Percentiles rank a stretch among this genome's conserved stretches.
Conservation (phyloP, 2,329 filamentous ascomycete genomes). For the Anthostomella pinea region DNA sequence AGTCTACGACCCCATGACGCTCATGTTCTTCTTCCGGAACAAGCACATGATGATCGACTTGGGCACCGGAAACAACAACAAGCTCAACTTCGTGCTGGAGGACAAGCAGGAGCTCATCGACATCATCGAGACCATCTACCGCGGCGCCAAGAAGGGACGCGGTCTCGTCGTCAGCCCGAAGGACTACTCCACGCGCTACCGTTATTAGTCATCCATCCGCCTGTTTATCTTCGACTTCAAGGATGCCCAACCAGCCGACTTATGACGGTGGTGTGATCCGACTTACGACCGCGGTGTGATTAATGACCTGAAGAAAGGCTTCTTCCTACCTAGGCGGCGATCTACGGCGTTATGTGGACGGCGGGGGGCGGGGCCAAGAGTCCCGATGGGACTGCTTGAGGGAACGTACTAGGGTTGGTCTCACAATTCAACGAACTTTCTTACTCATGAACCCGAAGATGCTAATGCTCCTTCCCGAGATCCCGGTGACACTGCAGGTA, state of each 20-base stretch:
- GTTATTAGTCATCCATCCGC: constrained; percentile 14
- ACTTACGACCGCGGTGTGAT: too few species aligned
- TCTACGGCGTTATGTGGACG: too few species aligned
- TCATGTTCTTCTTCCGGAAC: constrained; percentile 98
- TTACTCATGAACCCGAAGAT: constrained; percentile 22
- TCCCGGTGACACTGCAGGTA: constrained; percentile 22
- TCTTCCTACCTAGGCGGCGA: too few species aligned
- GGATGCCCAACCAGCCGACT: too few species aligned
- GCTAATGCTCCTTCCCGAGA: constrained; percentile 28
- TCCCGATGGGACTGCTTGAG: too few species aligned
- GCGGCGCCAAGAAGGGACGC: constrained; percentile 95
- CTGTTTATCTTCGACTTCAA: too few species aligned
- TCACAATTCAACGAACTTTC: constrained; percentile 28
- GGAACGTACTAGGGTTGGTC: constrained; percentile 40
- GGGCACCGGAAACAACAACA: constrained; percentile 98
- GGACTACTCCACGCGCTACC: constrained; percentile 47
- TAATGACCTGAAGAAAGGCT: too few species aligned
- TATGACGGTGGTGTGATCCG: too few species aligned
- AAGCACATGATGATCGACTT: constrained; percentile 99
- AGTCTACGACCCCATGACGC: constrained; percentile 88
- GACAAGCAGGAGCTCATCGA: constrained; percentile 99
- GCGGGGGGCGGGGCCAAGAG: too few species aligned
- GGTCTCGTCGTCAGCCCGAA: constrained; percentile 97
- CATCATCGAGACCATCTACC: constrained; percentile 96
- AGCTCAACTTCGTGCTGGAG: constrained; percentile 92